Evolutionary conservation across 345 rosid genomes (phyloP), one percentile per base, ranked within the genome.

Genomic region (Bruguiera sexangula): DNA sequence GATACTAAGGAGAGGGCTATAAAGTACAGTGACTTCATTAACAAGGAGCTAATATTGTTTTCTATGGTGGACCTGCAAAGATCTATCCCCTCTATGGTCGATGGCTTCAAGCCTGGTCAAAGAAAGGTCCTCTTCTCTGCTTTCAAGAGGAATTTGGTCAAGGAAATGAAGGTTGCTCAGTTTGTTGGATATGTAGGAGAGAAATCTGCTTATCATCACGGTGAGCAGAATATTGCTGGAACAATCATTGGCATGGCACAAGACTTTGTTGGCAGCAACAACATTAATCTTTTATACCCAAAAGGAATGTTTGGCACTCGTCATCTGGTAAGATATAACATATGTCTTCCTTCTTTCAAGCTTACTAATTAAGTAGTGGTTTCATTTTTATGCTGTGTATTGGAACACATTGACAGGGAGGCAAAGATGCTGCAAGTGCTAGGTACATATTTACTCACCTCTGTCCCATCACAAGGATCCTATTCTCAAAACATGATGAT

Each of bases 61-160:
- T 96, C 99, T 22, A 80, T 89, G 86, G 99, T 98, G n/a, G 99
- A 89, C 79, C 92, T 92, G 62, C 97, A 96, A 73, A 85, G 99
- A 70, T 92, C 99, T 16, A 96, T 96, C 67, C 99, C 98, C 20
- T 92, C 98, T 5, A 83, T 96, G 96, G 88, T 96, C 58, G 99
- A 96, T 76, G 99, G 99, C 68, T 81, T 96, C 22, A 92, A 96
- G 81, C 97, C 98, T 20, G 96, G 98, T 54, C 99, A 96, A 79
- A 88, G 99, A 75, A 96, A 96, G 85, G 89, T 96, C 50, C 94
- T 96, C 53, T 96, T 89, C 75, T 80, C 86, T 75, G 78, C 90
- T 58, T 96, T 96, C 78, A 96, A 96, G 77, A 92, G 87, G 83
- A 96, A 92, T 69, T 81, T 90, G 56, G 73, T 79, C 30, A 89